These are phyloP conservation scores for Tuber melanosporum DNA, from an alignment of 495 filamentous ascomycete genomes.

Conservation along the genomic window DNA sequence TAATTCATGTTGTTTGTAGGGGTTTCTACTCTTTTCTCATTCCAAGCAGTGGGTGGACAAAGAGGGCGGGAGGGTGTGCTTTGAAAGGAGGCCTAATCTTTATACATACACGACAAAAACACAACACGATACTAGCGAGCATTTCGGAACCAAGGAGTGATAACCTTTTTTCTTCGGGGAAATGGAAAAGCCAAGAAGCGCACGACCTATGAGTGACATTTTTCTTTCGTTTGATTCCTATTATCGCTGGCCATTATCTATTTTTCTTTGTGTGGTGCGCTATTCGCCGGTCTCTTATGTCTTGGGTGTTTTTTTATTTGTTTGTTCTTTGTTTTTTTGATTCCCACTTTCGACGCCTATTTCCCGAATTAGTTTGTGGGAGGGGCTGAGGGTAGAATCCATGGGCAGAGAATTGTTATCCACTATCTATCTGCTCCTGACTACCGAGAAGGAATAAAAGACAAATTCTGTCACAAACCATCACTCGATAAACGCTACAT, in stretches of 20 bases:
- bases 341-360: neutral
- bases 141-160: conserved; percentile 14
- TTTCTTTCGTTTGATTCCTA: conserved; percentile 20
- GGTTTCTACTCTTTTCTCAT: conserved; percentile 8
- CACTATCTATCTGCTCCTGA: neutral
- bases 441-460: neutral
- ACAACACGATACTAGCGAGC: conserved; percentile 21
- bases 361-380: neutral
- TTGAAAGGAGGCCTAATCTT: conserved; percentile 11
- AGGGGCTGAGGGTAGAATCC: neutral
- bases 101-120: conserved; percentile 21
- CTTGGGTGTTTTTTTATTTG: conserved; percentile 14
- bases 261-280: conserved; percentile 11
- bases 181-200: conserved; percentile 14
- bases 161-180: neutral
- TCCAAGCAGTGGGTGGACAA: conserved; percentile 1
- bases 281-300: conserved; percentile 29
- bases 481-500: neutral
- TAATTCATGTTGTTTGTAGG: conserved; percentile 5
- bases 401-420: neutral
- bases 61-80: conserved; percentile 4
- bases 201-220: conserved; percentile 10
- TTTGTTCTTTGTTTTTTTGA: conserved; percentile 12
- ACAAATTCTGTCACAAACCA: neutral
- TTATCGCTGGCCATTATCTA: conserved; percentile 21